Percentiles rank a stretch among this genome's conserved stretches.
Evolutionary conservation across 768 basidiomycete species (phyloP).

Genomic region (Pleurotus sapidus): DNA sequence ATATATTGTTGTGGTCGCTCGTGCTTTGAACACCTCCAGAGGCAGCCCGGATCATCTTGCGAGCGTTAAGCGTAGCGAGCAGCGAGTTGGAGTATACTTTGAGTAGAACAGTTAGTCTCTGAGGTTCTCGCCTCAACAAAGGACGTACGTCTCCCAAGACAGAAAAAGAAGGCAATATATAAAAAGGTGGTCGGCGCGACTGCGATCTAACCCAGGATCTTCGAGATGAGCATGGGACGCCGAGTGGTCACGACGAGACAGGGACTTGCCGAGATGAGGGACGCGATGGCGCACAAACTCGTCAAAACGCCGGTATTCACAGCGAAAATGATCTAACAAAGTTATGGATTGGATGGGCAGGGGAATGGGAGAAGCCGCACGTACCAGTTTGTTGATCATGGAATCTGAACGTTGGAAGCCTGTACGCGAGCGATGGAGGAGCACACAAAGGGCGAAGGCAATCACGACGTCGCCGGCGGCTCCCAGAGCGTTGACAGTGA

Average conservation of each 20-base stretch:
- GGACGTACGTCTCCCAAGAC: conserved; percentile 43
- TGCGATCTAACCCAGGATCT: conserved; percentile 25
- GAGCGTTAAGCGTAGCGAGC: conserved; percentile 49
- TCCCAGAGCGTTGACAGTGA: conserved; percentile 48
- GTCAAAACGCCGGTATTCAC: conserved; percentile 45
- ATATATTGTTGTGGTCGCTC: conserved; percentile 14
- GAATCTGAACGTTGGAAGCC: conserved; percentile 53
- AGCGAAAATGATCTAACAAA: conserved; percentile 46
- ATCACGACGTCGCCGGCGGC: conserved; percentile 48
- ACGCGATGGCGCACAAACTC: conserved; percentile 42
- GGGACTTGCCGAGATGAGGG: conserved; percentile 40
- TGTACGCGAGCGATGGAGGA: conserved; percentile 47
- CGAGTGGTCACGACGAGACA: too few relatives aligned
- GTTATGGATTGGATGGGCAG: neutral
- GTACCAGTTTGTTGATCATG: conserved; percentile 46
- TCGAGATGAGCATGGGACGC: too few relatives aligned
- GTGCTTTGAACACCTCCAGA: conserved; percentile 30
- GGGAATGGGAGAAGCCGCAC: conserved; percentile 8
- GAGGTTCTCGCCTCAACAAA: neutral
- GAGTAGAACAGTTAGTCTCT: neutral
- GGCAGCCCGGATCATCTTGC: conserved; percentile 31
- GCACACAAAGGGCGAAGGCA: conserved; percentile 39
- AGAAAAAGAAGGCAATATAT: conserved; percentile 53
- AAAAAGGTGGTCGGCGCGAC: conserved; percentile 32
- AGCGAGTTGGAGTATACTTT: conserved; percentile 52